Evolutionary conservation across 1,139 yeast species (phyloP).

Genomic region (Kodamaea arcana): DNA sequence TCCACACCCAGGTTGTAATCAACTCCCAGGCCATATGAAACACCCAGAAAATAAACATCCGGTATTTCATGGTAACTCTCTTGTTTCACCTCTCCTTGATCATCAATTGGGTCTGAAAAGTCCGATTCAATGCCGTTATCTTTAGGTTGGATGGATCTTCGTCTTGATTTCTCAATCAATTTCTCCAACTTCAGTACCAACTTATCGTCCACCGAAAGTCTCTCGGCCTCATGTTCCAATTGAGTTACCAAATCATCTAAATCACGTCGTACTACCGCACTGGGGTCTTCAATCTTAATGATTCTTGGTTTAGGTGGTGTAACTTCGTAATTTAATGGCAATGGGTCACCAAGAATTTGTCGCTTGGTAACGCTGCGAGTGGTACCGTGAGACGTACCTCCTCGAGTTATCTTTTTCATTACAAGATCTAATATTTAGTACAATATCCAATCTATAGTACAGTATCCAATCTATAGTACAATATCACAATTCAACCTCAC

Average conservation of each 20-base stretch:
- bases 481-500: too few relatives aligned
- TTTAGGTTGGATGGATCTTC: background rate
- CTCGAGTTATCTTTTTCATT: conserved; percentile 8
- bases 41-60: too few relatives aligned
- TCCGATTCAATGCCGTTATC: background rate
- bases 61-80: too few relatives aligned
- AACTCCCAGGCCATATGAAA: too few relatives aligned
- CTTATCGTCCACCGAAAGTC: conserved; percentile 1
- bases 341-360: conserved; percentile 34
- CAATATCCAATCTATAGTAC: too few relatives aligned
- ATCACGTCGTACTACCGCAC: background rate
- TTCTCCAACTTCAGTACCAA: conserved; percentile 5
- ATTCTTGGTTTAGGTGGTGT: conserved; percentile 6
- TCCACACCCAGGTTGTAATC: too few relatives aligned
- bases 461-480: too few relatives aligned
- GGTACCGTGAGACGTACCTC: too few relatives aligned
- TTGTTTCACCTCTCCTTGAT: too few relatives aligned
- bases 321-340: conserved; percentile 33
- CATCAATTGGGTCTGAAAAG: background rate
- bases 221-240: conserved; percentile 1
- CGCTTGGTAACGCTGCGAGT: too few relatives aligned
- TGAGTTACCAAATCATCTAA: conserved; percentile 2
- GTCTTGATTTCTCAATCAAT: conserved; percentile 4
- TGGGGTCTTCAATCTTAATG: background rate
- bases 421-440: too few relatives aligned